Evolutionary conservation across 1,139 yeast genomes (phyloP).

Genomic region (Blastobotrys illinoisensis): DNA sequence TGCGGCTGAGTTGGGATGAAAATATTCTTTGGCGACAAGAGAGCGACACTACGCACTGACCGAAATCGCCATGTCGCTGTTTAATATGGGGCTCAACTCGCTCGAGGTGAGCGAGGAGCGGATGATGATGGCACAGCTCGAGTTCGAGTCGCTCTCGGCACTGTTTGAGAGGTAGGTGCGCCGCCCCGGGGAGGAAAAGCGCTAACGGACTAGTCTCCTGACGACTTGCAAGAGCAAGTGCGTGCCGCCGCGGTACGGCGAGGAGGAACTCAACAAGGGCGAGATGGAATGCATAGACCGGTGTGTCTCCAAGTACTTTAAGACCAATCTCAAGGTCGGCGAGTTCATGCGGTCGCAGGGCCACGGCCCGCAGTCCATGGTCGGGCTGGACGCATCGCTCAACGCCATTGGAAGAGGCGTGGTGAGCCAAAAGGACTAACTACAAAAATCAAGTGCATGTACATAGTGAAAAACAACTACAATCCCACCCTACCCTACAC

Average conservation of each 20-base stretch:
- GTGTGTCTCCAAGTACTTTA: conserved; percentile 95
- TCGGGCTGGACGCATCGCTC: not conserved
- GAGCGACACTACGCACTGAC: not conserved
- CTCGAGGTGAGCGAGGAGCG: conserved; percentile 59
- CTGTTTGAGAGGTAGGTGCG: conserved; percentile 52
- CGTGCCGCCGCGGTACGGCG: conserved; percentile 69
- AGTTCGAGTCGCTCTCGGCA: conserved; percentile 64
- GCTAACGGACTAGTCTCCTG: conserved; percentile 37
- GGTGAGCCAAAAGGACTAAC: not conserved
- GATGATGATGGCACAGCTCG: conserved; percentile 66
- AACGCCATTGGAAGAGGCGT: not conserved
- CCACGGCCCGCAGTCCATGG: conserved; percentile 22
- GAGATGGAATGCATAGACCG: conserved; percentile 93
- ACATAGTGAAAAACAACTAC: not conserved
- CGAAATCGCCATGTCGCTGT: conserved; percentile 25
- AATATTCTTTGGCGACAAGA: not conserved
- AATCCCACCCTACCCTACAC: no score
- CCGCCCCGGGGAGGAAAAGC: not conserved
- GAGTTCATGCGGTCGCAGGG: conserved; percentile 36
- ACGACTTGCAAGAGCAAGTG: conserved; percentile 63
- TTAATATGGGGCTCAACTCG: conserved; percentile 27
- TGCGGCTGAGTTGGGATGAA: not conserved
- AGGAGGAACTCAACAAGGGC: conserved; percentile 72
- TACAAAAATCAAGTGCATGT: not conserved
- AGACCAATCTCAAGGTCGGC: conserved; percentile 78